Percentiles rank a stretch among this genome's conserved stretches.
Conservation (phyloP, 257 asterid genomes). For the Fraxinus excelsior region DNA sequence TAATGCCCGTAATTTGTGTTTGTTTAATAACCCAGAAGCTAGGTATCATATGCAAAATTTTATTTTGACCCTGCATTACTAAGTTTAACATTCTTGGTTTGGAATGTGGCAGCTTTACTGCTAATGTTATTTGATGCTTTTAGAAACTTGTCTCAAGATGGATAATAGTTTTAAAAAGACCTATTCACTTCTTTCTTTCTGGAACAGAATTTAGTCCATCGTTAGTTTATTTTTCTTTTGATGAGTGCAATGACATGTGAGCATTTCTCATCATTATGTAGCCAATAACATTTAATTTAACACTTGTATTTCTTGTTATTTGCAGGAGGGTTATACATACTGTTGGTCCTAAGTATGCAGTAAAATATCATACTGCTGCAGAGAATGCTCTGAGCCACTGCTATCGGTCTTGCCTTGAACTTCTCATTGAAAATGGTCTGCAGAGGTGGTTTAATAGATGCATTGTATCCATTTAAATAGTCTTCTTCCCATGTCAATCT, state of each 20-base stretch:
- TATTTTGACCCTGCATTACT: background rate
- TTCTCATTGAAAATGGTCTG: constrained; percentile 48
- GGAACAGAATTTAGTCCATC: too few species aligned
- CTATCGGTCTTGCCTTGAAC: constrained; percentile 77
- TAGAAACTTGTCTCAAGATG: background rate
- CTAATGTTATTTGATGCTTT: background rate
- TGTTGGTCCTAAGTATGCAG: constrained; percentile 98
- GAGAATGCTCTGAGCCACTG: constrained; percentile 99
- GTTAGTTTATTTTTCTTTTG: background rate
- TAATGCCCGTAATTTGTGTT: background rate
- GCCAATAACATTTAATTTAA: constrained; percentile 5
- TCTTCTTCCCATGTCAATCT: constrained; percentile 7
- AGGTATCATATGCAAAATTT: background rate
- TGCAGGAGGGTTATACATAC: constrained; percentile 96
- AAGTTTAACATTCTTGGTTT: background rate
- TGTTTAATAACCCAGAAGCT: background rate
- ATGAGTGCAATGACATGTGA: background rate
- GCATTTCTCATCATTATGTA: background rate
- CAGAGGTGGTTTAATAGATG: constrained; percentile 3
- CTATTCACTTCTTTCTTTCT: background rate
- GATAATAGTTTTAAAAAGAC: background rate
- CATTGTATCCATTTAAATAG: background rate
- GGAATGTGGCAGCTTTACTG: background rate
- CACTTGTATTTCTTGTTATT: constrained; percentile 22
- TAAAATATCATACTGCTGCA: constrained; percentile 96